These are phyloP conservation scores for Ilyonectria destructans DNA, from an alignment of 2,329 filamentous ascomycete genomes.

Conservation along the genomic window DNA sequence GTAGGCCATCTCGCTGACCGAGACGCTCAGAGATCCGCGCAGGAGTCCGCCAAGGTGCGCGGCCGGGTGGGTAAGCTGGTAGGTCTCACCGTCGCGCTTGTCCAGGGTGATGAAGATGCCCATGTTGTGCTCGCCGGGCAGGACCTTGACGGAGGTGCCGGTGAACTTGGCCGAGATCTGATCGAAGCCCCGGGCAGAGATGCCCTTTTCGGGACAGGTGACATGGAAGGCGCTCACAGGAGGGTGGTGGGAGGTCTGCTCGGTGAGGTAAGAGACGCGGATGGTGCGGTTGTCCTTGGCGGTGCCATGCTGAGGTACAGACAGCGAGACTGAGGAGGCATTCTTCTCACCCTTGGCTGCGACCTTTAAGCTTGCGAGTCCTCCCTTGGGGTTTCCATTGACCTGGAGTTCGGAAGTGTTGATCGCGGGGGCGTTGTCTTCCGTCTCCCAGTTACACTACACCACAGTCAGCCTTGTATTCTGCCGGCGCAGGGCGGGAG, in stretches of 20 bases:
- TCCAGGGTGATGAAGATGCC: constrained; percentile 95
- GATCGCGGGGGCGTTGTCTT: constrained; percentile 82
- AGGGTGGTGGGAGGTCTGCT: constrained; percentile 98
- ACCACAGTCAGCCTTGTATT: constrained; percentile 35
- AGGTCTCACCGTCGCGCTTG: constrained; percentile 87
- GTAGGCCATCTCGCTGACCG: constrained; percentile 91
- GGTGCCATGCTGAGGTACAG: constrained; percentile 66
- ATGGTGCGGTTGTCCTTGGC: constrained; percentile 68
- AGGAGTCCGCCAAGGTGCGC: constrained; percentile 92
- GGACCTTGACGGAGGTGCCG: constrained; percentile 92
- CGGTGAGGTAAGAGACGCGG: constrained; percentile 93
- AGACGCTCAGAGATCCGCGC: constrained; percentile 89
- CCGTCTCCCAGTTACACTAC: constrained; percentile 95
- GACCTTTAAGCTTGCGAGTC: constrained; percentile 66
- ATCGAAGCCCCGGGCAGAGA: constrained; percentile 92
- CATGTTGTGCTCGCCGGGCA: constrained; percentile 92
- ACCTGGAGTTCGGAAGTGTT: constrained; percentile 61
- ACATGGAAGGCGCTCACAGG: constrained; percentile 97
- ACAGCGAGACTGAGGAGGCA: constrained; percentile 65
- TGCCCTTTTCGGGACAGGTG: constrained; percentile 91
- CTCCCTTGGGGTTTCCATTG: constrained; percentile 58
- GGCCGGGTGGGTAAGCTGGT: constrained; percentile 95
- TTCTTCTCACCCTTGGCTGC: constrained; percentile 62
- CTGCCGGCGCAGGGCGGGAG: not conserved
- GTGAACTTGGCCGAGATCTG: constrained; percentile 99